These are phyloP conservation scores for Gossypium thurberi DNA, from an alignment of 345 rosid genomes.

Conservation along the genomic window DNA sequence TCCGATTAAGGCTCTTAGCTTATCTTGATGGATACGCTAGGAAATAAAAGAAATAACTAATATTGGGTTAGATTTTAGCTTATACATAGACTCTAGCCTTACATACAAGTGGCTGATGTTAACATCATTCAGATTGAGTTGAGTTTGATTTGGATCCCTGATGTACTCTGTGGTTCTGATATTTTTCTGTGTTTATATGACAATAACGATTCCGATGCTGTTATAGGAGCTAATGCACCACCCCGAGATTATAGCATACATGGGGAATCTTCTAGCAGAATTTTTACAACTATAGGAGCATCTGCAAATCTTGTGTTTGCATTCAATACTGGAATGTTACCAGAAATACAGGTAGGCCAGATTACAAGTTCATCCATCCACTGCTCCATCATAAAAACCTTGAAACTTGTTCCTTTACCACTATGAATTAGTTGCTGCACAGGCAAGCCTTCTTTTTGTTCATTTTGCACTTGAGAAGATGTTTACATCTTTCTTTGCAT, in stretches of 20 bases:
- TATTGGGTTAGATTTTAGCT: neutral
- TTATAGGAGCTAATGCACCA: conserved; percentile 55
- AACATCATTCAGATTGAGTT: neutral
- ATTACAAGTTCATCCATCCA: neutral
- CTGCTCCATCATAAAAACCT: neutral
- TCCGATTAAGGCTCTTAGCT: neutral
- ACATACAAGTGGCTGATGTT: neutral
- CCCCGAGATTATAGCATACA: conserved; percentile 68
- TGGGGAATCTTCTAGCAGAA: conserved; percentile 39
- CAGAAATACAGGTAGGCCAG: conserved; percentile 56
- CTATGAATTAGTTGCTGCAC: neutral
- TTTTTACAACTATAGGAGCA: conserved; percentile 73
- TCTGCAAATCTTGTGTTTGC: conserved; percentile 82
- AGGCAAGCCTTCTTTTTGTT: neutral
- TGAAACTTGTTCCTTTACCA: neutral
- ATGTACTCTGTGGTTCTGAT: neutral
- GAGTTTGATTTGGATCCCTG: neutral
- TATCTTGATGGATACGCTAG: neutral
- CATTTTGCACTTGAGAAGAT: neutral
- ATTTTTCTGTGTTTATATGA: neutral
- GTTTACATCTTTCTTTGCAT: neutral
- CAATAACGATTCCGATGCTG: neutral
- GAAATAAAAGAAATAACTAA: neutral
- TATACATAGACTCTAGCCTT: neutral
- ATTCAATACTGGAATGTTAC: conserved; percentile 96